Conservation (phyloP, 2,329 filamentous ascomycete species). For the Sporothrix luriei region DNA sequence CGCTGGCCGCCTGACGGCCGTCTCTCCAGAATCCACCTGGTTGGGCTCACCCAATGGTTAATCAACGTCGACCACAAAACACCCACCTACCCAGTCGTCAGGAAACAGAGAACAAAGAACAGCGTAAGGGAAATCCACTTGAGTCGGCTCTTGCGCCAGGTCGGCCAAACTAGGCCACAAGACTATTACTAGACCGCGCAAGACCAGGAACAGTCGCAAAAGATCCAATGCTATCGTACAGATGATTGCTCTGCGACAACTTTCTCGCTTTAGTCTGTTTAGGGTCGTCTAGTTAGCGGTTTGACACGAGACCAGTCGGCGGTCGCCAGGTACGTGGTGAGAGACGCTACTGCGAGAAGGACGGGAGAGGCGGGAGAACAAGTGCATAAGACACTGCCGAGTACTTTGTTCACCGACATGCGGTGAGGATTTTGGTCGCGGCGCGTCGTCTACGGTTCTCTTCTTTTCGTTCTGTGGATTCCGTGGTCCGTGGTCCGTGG, state of each 20-base stretch:
- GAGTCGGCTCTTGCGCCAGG: not conserved
- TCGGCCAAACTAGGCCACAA: too few species aligned
- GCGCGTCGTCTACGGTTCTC: not conserved
- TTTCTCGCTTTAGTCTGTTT: not conserved
- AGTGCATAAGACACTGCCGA: not conserved
- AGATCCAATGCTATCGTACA: not conserved
- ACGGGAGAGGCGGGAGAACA: not conserved
- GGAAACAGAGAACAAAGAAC: not conserved
- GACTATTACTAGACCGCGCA: not conserved
- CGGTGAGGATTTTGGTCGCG: not conserved
- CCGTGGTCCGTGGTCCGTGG: too few species aligned
- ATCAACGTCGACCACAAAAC: not conserved
- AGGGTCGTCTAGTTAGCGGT: not conserved
- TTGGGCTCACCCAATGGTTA: not conserved
- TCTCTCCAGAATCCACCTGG: constrained; percentile 3
- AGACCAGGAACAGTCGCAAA: constrained; percentile 1
- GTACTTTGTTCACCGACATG: not conserved
- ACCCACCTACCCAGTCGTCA: constrained; percentile 10
- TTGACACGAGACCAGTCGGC: not conserved
- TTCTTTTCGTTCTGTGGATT: not conserved
- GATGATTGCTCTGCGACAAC: not conserved
- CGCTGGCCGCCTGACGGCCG: constrained; percentile 16
- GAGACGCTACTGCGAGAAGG: not conserved
- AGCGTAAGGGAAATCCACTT: not conserved
- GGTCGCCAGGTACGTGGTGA: not conserved